Conservation (phyloP, 371 early-diverging fungal genomes). For the Mortierella sp. region DNA sequence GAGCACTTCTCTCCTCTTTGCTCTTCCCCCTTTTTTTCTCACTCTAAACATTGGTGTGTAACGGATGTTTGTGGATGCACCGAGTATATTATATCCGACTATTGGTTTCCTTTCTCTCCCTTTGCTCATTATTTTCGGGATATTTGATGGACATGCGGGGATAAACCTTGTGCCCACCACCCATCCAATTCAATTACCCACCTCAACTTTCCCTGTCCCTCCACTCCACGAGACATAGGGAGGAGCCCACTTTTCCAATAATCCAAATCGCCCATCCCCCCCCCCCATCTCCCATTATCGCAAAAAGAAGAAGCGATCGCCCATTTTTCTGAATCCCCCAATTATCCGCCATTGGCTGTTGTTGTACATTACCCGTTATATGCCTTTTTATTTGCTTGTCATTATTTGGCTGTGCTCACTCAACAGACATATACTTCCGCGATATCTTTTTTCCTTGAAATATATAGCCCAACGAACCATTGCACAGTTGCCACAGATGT, state of each 20-base stretch:
- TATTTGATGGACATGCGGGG: conserved; percentile 1
- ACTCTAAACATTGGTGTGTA: neutral
- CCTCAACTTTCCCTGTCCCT: too few species aligned
- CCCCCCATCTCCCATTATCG: neutral
- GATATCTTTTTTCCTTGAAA: conserved; percentile 3
- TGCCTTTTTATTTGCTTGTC: too few species aligned
- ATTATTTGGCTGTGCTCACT: neutral
- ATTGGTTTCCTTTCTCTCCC: neutral
- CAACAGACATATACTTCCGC: too few species aligned
- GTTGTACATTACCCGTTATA: neutral
- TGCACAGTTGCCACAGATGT: conserved; percentile 56
- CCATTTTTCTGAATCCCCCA: neutral
- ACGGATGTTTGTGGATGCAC: neutral
- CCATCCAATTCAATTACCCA: too few species aligned
- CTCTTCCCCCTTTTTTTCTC: neutral
- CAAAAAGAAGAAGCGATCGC: neutral
- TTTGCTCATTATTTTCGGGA: neutral
- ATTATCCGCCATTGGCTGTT: neutral
- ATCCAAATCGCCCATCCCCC: neutral
- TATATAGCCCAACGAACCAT: conserved; percentile 49
- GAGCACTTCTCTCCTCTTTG: neutral
- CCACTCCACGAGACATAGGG: neutral
- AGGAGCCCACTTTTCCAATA: neutral
- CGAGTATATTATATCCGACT: neutral
- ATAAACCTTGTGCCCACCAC: conserved; percentile 1